Base-by-base conservation (phyloP, 306 rosid species). In the Crotalaria pallida region DNA sequence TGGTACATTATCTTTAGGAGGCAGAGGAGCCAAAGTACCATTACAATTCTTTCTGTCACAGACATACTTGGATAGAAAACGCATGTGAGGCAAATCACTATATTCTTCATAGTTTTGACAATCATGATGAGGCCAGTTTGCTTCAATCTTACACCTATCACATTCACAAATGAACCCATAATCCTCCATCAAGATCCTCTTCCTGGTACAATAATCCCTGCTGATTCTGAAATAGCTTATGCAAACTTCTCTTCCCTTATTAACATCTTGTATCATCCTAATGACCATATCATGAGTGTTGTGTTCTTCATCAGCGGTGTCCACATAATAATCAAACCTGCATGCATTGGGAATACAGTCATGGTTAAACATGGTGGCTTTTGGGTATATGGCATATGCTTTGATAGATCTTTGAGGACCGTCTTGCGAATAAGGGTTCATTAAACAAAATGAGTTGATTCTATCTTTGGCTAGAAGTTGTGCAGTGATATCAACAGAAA, bases 291-390 rank as follows among this genome's bases (percentile, higher is more conserved):
- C 95, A 1, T 81, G 79, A 70, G 78, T 84, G 70, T 80, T 84
- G 56, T 56, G 71, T 11, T 64, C 74, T 50, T 63, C 72, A 2
- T 61, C 58, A 24, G 58, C 43, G 2, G 29, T 19, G 21, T 90
- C 87, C 1, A 87, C 67, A 15, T 90, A 84, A 55, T 88, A 84
- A 55, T 88, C 96, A 45, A 90, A 90, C 31, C 96, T 77, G 76
- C 95, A 90, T 1, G 96, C 96, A 57, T 90, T 86, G 31, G 96
- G 96, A 33, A 90, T 71, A 66, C 95, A 90, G 10, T 75, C 88
- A 36, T 90, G 95, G 77, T 90, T 90, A 36, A 82, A 86, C 11
- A 84, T 34, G 0, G 90, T 67, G 5, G 92, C 85, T 13, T 64
- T 73, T 11, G 86, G 85, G 73, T 89, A 89, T 31, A 89, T 77